Evolutionary conservation across 208 protist species (phyloP), one percentile per base, ranked within the genome.

Genomic region (Trypanosoma vivax): DNA sequence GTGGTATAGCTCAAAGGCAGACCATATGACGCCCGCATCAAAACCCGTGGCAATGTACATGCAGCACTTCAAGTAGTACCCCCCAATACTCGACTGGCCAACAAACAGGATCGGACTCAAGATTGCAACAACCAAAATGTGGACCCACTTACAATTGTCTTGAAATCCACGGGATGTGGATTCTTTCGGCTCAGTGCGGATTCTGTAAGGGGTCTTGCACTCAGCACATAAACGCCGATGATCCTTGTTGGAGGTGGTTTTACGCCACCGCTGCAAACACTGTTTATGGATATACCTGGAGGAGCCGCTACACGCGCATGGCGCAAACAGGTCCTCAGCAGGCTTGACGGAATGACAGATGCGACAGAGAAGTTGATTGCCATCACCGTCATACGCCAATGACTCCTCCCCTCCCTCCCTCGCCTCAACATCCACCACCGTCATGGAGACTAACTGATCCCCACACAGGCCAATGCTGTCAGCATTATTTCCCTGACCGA

Each of bases 241-340:
- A 14, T 69, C 62, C 37, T 29, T 27, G 28, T 69, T 69, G 5
- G 53, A 47, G 13, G 62, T 69, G 28, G 34, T 62, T 14, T 23
- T 29, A 21, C 86, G 73, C 82, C 86, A 93, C 59, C 58, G 73
- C 49, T 90, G 79, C 23, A 93, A 74, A 46, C 86, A 93, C 25
- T 40, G 62, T 43, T 63, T 57, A 63, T 93, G 86, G 27, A 93
- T 73, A 48, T 74, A 93, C 40, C 77, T 79, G 2, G 88, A 66
- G 13, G 79, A 86, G 9, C 86, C 86, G 29, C 76, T 76, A 51
- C 86, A 93, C 16, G 43, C 50, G 37, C 86, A 93, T 14, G 86
- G 86, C 3, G 70, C 54, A 29, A 93, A 75, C 39, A 93, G 71
- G 14, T 56, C 49, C 29, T 83, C 81, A 34, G 73, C 56, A 46